Evolutionary conservation across 371 early-diverging fungal genomes (phyloP).

Genomic region (Rhizopus arrhizus): DNA sequence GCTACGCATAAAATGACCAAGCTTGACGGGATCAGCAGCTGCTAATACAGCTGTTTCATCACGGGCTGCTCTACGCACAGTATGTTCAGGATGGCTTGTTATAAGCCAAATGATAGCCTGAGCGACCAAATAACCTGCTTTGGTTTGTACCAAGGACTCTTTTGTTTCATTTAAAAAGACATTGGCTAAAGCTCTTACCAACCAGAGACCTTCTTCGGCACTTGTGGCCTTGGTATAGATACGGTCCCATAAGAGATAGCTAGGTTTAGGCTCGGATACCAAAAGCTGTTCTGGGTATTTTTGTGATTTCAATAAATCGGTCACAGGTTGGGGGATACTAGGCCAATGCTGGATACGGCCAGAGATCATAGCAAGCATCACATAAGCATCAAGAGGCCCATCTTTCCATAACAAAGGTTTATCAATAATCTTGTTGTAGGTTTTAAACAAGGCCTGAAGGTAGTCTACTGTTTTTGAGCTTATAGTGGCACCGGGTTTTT

Average conservation of each 20-base stretch:
- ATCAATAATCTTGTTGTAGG: conserved; percentile 64
- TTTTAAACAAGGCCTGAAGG: conserved; percentile 56
- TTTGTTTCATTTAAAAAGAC: conserved; percentile 42
- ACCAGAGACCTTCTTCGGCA: conserved; percentile 75
- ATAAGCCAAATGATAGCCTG: conserved; percentile 59
- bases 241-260: conserved; percentile 81
- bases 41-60: conserved; percentile 47
- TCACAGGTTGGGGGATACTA: conserved; percentile 30
- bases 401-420: conserved; percentile 67
- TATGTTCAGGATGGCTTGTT: conserved; percentile 54
- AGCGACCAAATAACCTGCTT: conserved; percentile 38
- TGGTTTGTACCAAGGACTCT: conserved; percentile 40
- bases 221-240: conserved; percentile 75
- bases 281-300: conserved; percentile 45
- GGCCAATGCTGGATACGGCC: conserved; percentile 55
- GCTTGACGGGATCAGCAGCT: conserved; percentile 38
- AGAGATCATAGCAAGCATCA: conserved; percentile 57
- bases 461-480: conserved; percentile 39
- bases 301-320: conserved; percentile 41
- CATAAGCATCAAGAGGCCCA: conserved; percentile 77
- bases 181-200: conserved; percentile 62
- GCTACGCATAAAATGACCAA: conserved; percentile 45
- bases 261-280: conserved; percentile 57
- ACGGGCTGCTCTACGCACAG: conserved; percentile 56
- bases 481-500: conserved; percentile 42